Percentiles rank a stretch among this genome's conserved stretches.
Evolutionary conservation across 2,329 filamentous ascomycete genomes (phyloP).

Genomic region (Didymellaceae sp.): DNA sequence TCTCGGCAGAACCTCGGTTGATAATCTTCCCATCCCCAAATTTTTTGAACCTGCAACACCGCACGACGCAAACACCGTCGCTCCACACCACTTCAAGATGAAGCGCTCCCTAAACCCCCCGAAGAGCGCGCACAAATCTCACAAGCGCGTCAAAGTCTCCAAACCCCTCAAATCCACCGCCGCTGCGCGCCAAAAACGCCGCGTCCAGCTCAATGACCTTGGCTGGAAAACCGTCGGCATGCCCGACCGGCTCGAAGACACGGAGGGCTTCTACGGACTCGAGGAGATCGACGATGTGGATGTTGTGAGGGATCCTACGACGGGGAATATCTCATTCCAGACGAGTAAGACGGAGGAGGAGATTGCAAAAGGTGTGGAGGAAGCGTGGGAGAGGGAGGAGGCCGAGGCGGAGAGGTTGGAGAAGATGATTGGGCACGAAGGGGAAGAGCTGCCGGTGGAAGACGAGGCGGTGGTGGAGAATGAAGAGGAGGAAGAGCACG

Average conservation of each 20-base stretch:
- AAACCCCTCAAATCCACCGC: conserved; percentile 25
- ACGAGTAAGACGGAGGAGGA: conserved; percentile 40
- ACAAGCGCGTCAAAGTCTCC: conserved; percentile 54
- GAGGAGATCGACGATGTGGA: conserved; percentile 94
- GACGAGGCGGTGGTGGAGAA: conserved; percentile 8
- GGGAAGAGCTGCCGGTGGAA: conserved; percentile 16
- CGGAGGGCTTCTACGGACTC: conserved; percentile 90
- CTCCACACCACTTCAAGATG: conserved; percentile 24
- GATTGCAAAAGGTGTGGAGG: conserved; percentile 31
- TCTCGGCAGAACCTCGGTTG: too few species aligned
- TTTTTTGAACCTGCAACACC: conserved; percentile 19
- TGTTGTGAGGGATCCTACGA: conserved; percentile 65
- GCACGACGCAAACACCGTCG: not conserved
- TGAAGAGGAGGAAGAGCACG: conserved; percentile 17
- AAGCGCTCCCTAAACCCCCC: conserved; percentile 48
- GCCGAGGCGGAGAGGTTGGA: conserved; percentile 30
- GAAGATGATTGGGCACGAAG: conserved; percentile 29
- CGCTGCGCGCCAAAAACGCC: conserved; percentile 34
- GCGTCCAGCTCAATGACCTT: conserved; percentile 58
- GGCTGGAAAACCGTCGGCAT: conserved; percentile 69
- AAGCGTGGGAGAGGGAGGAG: conserved; percentile 30
- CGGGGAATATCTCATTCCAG: conserved; percentile 58
- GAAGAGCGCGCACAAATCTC: conserved; percentile 49
- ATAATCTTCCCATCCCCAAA: conserved; percentile 28
- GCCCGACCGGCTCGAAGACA: conserved; percentile 82